phyloP scores from a whole-genome alignment of 352 stramenopile genomes.

The Phytophthora hibernalis region DNA sequence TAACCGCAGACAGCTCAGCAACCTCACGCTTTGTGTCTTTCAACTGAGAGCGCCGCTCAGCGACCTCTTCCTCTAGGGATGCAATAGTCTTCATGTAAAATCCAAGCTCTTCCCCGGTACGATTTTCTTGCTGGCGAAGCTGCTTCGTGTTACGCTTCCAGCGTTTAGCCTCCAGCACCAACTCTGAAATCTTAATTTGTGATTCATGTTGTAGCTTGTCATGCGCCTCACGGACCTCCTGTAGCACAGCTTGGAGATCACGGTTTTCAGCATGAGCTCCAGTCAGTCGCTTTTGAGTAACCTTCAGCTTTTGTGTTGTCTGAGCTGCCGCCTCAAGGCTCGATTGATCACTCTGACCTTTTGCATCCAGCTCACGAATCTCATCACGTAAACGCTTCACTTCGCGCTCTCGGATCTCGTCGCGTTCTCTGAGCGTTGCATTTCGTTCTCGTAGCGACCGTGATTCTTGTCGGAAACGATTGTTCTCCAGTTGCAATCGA shows the following conservation, averaged over 20 bases:
- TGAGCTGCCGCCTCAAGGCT: conserved; percentile 42
- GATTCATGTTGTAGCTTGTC: conserved; percentile 42
- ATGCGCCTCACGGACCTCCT: conserved; percentile 43
- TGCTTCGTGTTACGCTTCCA: conserved; percentile 61
- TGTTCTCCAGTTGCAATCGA: conserved; percentile 76
- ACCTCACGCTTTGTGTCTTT: conserved; percentile 44
- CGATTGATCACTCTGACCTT: conserved; percentile 49
- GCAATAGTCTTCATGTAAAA: conserved; percentile 46
- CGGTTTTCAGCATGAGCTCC: conserved; percentile 42
- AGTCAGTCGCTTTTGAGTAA: conserved; percentile 49
- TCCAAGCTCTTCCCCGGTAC: conserved; percentile 43
- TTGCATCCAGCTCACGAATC: conserved; percentile 34
- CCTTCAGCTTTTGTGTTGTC: conserved; percentile 54
- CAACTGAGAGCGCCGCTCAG: conserved; percentile 41
- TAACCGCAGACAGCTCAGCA: conserved; percentile 31
- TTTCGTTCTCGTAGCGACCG: conserved; percentile 55
- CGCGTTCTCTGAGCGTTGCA: conserved; percentile 50
- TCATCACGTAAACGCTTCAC: conserved; percentile 58
- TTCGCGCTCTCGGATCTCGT: conserved; percentile 52
- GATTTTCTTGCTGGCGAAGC: conserved; percentile 44
- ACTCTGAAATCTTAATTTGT: conserved; percentile 47
- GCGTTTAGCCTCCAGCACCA: conserved; percentile 49
- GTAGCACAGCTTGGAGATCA: conserved; percentile 46
- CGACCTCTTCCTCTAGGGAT: conserved; percentile 42
- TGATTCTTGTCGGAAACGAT: conserved; percentile 66